Conservation (phyloP, 208 protist species). For the Herpetomonas samuelpessoai region DNA sequence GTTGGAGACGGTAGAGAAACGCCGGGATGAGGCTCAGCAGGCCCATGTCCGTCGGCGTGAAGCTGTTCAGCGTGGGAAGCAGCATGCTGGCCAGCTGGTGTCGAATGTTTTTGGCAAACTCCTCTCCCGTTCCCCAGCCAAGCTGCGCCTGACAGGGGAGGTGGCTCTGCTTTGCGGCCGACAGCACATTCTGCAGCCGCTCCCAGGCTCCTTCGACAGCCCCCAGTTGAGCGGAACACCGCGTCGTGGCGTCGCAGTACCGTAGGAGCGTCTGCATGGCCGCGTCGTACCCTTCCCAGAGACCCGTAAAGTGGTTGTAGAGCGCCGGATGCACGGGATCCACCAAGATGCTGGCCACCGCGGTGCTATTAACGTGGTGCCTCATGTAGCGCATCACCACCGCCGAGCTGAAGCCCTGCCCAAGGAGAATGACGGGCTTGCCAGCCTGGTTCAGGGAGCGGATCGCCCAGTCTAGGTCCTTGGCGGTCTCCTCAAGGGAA, state of each 20-base stretch:
- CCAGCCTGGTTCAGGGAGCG: conserved; percentile 21
- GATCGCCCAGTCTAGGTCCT: conserved; percentile 41
- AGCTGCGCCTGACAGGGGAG: conserved; percentile 44
- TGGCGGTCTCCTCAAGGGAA: conserved; percentile 27
- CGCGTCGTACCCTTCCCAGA: conserved; percentile 23
- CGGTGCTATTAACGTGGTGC: conserved; percentile 8
- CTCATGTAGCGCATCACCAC: conserved; percentile 34
- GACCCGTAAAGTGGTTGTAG: conserved; percentile 27
- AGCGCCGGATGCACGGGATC: conserved; percentile 36
- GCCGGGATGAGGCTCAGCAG: conserved; percentile 44
- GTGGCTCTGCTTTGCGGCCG: conserved; percentile 18
- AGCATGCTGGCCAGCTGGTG: conserved; percentile 33
- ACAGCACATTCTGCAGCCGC: conserved; percentile 27
- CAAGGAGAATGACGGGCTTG: conserved; percentile 43
- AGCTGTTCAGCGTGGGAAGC: conserved; percentile 27
- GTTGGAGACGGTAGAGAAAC: conserved; percentile 65
- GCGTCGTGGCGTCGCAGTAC: conserved; percentile 31
- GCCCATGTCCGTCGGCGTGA: conserved; percentile 14
- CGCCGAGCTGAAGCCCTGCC: conserved; percentile 36
- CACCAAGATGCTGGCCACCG: conserved; percentile 31
- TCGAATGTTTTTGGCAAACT: conserved; percentile 22
- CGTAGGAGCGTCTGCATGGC: conserved; percentile 35
- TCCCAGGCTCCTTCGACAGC: conserved; percentile 37
- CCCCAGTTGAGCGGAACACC: conserved; percentile 41
- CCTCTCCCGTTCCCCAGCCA: conserved; percentile 23